These are phyloP conservation scores for Parmales sp. DNA, from an alignment of 108 stramenopile species.

Conservation along the genomic window DNA sequence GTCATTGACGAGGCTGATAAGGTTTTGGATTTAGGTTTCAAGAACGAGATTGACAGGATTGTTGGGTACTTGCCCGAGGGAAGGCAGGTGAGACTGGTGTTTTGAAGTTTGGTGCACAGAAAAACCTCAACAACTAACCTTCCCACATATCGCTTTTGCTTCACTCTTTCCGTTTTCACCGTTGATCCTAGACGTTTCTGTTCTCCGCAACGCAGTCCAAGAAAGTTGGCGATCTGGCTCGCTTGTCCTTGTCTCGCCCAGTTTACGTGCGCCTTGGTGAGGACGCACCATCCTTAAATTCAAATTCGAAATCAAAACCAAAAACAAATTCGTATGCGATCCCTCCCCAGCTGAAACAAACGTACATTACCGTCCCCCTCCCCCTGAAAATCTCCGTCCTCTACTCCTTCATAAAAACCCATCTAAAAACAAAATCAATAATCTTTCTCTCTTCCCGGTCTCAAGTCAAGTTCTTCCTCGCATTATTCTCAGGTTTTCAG, in stretches of 20 bases:
- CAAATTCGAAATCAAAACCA: neutral
- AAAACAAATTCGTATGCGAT: too few relatives aligned
- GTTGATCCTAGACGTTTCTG: conserved; percentile 67
- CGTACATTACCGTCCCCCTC: conserved; percentile 72
- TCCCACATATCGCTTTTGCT: neutral
- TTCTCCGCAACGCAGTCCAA: conserved; percentile 98
- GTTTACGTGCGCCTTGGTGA: conserved; percentile 96
- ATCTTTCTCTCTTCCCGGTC: conserved; percentile 92
- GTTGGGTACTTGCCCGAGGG: conserved; percentile 75
- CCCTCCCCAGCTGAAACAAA: conserved; percentile 74
- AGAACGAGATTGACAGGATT: conserved; percentile 80
- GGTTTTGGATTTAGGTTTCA: conserved; percentile 96
- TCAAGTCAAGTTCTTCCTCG: conserved; percentile 88
- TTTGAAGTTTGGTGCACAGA: neutral
- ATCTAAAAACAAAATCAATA: conserved; percentile 86
- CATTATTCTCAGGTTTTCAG: conserved; percentile 79
- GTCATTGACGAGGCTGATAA: conserved; percentile 98
- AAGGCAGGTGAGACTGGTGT: neutral
- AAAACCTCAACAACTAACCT: neutral
- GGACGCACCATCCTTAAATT: conserved; percentile 37
- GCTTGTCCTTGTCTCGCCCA: conserved; percentile 70
- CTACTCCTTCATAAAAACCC: conserved; percentile 89
- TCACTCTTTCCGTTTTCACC: neutral
- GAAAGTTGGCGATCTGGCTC: conserved; percentile 91
- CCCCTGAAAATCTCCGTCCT: conserved; percentile 90